Conservation (phyloP, 345 rosid species). For the Lagerstroemia speciosa region DNA sequence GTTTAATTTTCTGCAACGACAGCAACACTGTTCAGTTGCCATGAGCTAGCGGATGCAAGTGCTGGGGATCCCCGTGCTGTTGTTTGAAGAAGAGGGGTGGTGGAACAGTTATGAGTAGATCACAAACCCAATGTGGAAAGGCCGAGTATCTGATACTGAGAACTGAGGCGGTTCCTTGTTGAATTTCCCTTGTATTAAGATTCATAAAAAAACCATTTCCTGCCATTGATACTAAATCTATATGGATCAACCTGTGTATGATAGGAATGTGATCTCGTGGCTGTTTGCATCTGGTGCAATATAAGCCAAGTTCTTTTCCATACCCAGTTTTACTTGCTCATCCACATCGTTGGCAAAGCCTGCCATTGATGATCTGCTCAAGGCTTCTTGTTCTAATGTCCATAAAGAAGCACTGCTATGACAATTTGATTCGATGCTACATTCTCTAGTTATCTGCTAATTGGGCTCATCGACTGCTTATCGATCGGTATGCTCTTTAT, state of each 20-base stretch:
- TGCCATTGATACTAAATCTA: no score
- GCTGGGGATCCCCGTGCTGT: constrained; percentile 94
- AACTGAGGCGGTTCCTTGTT: constrained; percentile 83
- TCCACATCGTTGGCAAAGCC: neutral
- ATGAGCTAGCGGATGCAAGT: constrained; percentile 72
- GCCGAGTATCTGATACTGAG: constrained; percentile 55
- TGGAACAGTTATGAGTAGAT: constrained; percentile 73
- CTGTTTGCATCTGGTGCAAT: neutral
- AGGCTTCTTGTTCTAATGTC: neutral
- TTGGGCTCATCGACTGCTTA: no score
- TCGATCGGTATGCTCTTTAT: neutral
- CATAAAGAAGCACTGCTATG: neutral
- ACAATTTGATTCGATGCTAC: neutral
- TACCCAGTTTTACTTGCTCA: neutral
- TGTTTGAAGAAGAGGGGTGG: constrained; percentile 54
- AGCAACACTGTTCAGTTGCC: constrained; percentile 63
- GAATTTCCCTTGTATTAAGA: constrained; percentile 61
- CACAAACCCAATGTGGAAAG: constrained; percentile 75
- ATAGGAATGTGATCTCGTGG: neutral
- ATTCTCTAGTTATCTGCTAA: neutral
- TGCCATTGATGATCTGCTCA: neutral
- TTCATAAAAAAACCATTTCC: neutral
- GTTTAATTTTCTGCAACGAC: constrained; percentile 45
- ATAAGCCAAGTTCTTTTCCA: neutral
- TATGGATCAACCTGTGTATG: neutral